A percentile compares a stretch with the other conserved stretches of the same genome.
Evolutionary conservation across 768 basidiomycete species (phyloP).

Genomic region (Zangia roseola): DNA sequence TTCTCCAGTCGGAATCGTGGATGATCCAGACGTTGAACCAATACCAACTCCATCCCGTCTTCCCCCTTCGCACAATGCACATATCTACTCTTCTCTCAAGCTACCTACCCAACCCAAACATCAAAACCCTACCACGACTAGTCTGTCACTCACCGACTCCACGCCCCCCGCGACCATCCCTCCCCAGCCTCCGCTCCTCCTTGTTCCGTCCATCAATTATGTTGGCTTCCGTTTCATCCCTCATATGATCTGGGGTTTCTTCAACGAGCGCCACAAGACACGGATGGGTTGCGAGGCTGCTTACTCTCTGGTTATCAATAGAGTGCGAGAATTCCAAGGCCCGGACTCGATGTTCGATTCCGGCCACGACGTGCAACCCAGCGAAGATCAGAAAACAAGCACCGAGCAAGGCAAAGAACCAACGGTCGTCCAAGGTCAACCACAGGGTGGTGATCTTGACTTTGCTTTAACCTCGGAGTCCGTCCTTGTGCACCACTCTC

Average conservation of each 20-base stretch:
- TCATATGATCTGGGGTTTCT: constrained; percentile 88
- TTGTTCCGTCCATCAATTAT: constrained; percentile 71
- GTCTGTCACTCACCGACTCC: constrained; percentile 36
- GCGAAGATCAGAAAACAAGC: constrained; percentile 1
- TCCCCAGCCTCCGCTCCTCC: constrained; percentile 73
- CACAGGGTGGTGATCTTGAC: constrained; percentile 59
- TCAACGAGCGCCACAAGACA: constrained; percentile 85
- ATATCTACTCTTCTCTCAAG: constrained; percentile 34
- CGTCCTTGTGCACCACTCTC: constrained; percentile 65
- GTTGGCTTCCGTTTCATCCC: constrained; percentile 85
- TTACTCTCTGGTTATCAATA: constrained; percentile 62
- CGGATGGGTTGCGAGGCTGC: constrained; percentile 78
- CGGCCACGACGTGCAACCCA: constrained; percentile 17
- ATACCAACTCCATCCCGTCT: constrained; percentile 42
- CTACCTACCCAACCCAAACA: constrained; percentile 21
- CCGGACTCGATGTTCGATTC: constrained; percentile 21
- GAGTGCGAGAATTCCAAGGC: constrained; percentile 59
- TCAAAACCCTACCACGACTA: constrained; percentile 15
- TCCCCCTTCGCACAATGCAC: constrained; percentile 32
- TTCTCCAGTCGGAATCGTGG: constrained; percentile 22
- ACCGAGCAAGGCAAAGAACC: constrained; percentile 8
- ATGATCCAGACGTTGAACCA: constrained; percentile 36
- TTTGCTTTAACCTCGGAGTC: constrained; percentile 68
- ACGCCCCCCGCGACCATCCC: constrained; percentile 59
- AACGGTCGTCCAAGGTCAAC: not conserved